phyloP scores from a whole-genome alignment of 2,329 filamentous ascomycete species.

The Bipolaris cookei region DNA sequence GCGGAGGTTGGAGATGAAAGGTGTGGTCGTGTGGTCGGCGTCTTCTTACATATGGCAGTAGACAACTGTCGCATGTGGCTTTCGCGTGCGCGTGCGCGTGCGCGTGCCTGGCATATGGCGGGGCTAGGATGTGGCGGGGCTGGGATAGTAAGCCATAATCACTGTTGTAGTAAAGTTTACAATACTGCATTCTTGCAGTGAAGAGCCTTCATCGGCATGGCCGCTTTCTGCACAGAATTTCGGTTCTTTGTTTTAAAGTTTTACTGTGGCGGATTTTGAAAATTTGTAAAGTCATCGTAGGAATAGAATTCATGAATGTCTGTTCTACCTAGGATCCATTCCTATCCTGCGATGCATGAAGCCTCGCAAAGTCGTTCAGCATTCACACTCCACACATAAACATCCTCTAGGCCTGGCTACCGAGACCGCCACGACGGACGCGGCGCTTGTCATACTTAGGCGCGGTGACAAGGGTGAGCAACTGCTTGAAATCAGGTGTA shows the following conservation, averaged over 20 bases:
- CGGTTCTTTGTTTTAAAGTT: background rate
- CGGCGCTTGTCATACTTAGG: conserved; percentile 26
- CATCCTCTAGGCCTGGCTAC: background rate
- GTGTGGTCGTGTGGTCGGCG: background rate
- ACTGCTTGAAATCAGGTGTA: conserved; percentile 46
- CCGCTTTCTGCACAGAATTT: background rate
- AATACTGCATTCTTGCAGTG: background rate
- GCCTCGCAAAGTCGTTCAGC: background rate
- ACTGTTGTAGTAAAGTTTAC: background rate
- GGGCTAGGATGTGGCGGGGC: background rate
- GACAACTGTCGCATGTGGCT: background rate
- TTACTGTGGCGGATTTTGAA: background rate
- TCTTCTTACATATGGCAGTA: background rate
- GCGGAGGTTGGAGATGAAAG: background rate
- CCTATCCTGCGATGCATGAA: background rate
- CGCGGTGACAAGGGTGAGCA: conserved; percentile 37
- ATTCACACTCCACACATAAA: background rate
- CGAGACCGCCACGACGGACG: conserved; percentile 12
- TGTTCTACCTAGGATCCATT: background rate
- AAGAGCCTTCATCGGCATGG: background rate
- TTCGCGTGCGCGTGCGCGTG: background rate
- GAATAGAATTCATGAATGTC: background rate
- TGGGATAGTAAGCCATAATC: background rate
- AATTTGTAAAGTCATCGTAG: background rate
- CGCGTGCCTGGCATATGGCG: too few relatives aligned